These are phyloP conservation scores for Lachnellula willkommii DNA, from an alignment of 2,329 filamentous ascomycete genomes.

Conservation along the genomic window DNA sequence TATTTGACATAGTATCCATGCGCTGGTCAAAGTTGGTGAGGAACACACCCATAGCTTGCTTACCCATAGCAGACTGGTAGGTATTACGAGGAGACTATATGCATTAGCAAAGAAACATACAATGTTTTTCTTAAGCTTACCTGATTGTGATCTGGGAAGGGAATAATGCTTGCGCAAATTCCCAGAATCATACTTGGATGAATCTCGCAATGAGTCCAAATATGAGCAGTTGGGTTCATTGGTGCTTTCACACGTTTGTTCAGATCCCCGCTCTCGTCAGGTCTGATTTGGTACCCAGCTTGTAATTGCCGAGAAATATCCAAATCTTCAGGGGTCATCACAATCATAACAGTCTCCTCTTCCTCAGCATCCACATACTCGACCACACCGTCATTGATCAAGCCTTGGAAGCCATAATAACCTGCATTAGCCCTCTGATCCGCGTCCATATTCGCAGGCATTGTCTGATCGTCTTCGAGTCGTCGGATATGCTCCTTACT, in stretches of 20 bases:
- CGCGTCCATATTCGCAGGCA: constrained; percentile 54
- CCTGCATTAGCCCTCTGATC: constrained; percentile 50
- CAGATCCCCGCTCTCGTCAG: constrained; percentile 63
- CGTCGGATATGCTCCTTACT: constrained; percentile 77
- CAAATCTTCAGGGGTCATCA: constrained; percentile 95
- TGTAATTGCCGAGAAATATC: constrained; percentile 70
- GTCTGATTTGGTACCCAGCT: constrained; percentile 53
- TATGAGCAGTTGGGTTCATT: constrained; percentile 80
- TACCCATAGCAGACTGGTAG: constrained; percentile 99
- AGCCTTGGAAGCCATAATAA: constrained; percentile 82
- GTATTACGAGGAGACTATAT: constrained; percentile 89
- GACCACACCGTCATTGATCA: constrained; percentile 78
- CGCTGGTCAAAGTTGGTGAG: constrained; percentile 93
- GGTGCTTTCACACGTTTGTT: constrained; percentile 85
- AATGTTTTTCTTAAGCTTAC: constrained; percentile 38
- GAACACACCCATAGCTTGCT: constrained; percentile 99
- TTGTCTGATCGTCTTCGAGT: constrained; percentile 67
- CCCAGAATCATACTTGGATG: constrained; percentile 98
- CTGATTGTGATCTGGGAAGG: constrained; percentile 98
- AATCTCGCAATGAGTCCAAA: constrained; percentile 98
- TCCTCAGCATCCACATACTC: constrained; percentile 98
- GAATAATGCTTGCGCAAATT: constrained; percentile 98
- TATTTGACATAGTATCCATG: constrained; percentile 99
- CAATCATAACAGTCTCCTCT: constrained; percentile 98
- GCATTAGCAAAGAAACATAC: constrained; percentile 29